Evolutionary conservation across 169 alveolate species (phyloP).

Genomic region (Perkinsus chesapeaki): DNA sequence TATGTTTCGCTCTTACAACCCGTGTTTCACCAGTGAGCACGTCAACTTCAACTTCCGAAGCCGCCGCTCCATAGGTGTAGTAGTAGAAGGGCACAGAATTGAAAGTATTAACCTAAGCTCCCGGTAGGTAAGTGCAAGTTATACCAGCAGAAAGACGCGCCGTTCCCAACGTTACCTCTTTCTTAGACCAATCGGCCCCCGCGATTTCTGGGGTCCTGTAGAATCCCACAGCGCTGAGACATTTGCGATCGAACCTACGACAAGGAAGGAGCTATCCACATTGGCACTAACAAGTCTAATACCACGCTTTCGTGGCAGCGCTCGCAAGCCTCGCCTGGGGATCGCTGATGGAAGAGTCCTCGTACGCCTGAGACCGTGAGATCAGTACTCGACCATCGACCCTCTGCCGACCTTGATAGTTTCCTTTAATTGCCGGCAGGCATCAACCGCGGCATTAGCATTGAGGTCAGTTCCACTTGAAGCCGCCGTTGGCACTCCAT

Average conservation of each 20-base stretch:
- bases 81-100: slow-evolving; percentile 22
- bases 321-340: not conserved
- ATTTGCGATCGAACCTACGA: not conserved
- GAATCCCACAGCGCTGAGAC: not conserved
- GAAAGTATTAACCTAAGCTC: not conserved
- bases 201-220: slow-evolving; percentile 10
- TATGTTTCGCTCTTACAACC: not conserved
- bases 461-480: slow-evolving; percentile 22
- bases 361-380: not conserved
- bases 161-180: not conserved
- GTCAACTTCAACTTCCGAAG: slow-evolving; percentile 28
- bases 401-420: not conserved
- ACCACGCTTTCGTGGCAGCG: not conserved
- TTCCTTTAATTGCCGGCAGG: not conserved
- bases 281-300: not conserved
- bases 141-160: not conserved
- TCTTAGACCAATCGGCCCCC: slow-evolving; percentile 2
- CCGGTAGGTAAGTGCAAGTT: not conserved
- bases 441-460: slow-evolving; percentile 3
- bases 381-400: not conserved
- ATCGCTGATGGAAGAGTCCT: not conserved
- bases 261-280: not conserved
- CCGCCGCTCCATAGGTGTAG: slow-evolving; percentile 22
- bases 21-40: slow-evolving; percentile 10
- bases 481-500: slow-evolving; percentile 33